Conservation (phyloP, 2,329 filamentous ascomycete genomes). For the Fusarium sp. region DNA sequence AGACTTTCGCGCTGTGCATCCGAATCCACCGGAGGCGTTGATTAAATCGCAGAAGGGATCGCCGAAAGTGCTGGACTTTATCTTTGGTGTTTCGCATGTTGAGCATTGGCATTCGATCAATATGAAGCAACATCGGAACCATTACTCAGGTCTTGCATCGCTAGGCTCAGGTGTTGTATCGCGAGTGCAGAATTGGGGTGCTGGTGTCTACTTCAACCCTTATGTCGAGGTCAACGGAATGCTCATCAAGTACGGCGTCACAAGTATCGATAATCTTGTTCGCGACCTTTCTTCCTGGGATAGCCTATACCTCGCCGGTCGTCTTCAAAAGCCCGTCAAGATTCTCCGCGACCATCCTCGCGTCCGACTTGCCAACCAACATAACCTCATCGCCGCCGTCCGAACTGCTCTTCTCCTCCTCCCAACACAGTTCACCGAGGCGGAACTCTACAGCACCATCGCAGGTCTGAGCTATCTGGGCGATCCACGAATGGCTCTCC, state of each 20-base stretch:
- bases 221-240: constrained; percentile 95
- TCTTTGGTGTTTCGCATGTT: constrained; percentile 92
- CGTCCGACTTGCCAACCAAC: constrained; percentile 93
- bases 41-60: constrained; percentile 85
- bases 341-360: constrained; percentile 93
- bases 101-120: constrained; percentile 98
- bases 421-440: constrained; percentile 84
- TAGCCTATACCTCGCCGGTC: constrained; percentile 93
- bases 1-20: constrained; percentile 74
- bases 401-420: constrained; percentile 89
- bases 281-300: constrained; percentile 90
- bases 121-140: constrained; percentile 84
- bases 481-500: constrained; percentile 93
- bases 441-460: constrained; percentile 88
- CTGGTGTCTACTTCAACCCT: constrained; percentile 97
- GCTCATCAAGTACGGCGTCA: constrained; percentile 97
- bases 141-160: constrained; percentile 87
- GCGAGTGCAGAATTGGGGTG: constrained; percentile 88
- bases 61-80: constrained; percentile 98
- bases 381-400: constrained; percentile 91
- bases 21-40: constrained; percentile 82
- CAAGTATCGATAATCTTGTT: constrained; percentile 90
- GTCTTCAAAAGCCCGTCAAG: constrained; percentile 97
- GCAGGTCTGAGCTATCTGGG: constrained; percentile 93
- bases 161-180: constrained; percentile 88